Percentiles rank a stretch among this genome's conserved stretches.
Conservation (phyloP, 192 early-diverging fungal species). For the Podila epigama region DNA sequence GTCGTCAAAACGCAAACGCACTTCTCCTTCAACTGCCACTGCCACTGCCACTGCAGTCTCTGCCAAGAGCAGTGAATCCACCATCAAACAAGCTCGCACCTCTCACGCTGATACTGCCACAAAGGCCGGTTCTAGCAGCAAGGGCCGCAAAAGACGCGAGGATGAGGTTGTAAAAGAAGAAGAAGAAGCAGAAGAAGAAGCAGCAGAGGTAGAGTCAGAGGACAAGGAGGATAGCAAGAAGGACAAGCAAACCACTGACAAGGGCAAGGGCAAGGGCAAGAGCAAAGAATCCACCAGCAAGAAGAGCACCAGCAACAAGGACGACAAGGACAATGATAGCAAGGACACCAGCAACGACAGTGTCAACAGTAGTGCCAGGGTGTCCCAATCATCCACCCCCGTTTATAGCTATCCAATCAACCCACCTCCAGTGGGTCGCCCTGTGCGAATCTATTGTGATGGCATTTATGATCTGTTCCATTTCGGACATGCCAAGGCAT, state of each 20-base stretch:
- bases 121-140: not conserved
- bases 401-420: slow-evolving; percentile 65
- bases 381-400: not conserved
- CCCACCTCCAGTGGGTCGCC: slow-evolving; percentile 69
- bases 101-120: slow-evolving; percentile 13
- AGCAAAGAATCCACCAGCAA: not conserved
- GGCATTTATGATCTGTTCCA: slow-evolving; percentile 89
- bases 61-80: slow-evolving; percentile 4
- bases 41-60: not conserved
- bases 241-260: too few relatives aligned
- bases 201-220: not conserved
- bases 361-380: not conserved
- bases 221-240: not conserved
- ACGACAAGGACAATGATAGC: not conserved
- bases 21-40: slow-evolving; percentile 8
- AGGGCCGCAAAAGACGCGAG: not conserved
- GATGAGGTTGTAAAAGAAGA: slow-evolving; percentile 8
- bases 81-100: slow-evolving; percentile 37
- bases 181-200: not conserved
- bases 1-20: slow-evolving; percentile 43
- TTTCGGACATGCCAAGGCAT: slow-evolving; percentile 80
- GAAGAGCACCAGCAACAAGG: not conserved
- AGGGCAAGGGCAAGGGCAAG: not conserved
- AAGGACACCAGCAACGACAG: not conserved
- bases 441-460: slow-evolving; percentile 85